Evolutionary conservation across 306 rosid genomes (phyloP), one percentile per base, ranked within the genome.

Genomic region (Citrullus colocynthis): DNA sequence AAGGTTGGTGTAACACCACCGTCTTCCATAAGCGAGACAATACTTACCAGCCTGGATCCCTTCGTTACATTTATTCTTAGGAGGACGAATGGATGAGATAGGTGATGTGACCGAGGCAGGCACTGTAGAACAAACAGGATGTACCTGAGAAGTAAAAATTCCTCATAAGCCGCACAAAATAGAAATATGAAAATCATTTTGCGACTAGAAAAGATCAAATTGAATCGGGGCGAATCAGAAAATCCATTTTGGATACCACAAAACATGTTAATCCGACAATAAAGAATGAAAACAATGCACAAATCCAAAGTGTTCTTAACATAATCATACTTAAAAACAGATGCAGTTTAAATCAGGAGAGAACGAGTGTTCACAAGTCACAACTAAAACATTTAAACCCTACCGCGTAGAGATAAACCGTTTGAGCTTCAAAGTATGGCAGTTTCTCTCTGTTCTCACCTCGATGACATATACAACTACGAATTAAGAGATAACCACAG

Each of bases 11-110:
- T 17, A 16, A 10, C 8, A 41, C 11, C 44, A 60, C 17, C 2
- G 30, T 17, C 54, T 4, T 61, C 64, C 18, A 62, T 44, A 15
- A 80, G 10, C 36, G 36, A 77, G 36, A 84, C 67, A 81, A 62
- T 74, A 89, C 93, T 90, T 81, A 94, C 98, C 95, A 64, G 78
- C 86, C 70, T 82, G 88, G 81, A 60, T 58, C 17, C 87, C 83
- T 48, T 75, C 85, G 79, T 75, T 37, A 75, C 48, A 74, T 77
- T 84, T 87, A 76, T 60, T 83, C 76, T 20, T 78, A 60, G 58
- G 59, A 57, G 89, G 84, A 74, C 77, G 79, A 81, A n/a, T 45
- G 39, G 88, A 75, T 78, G 78, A 86, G 21, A 64, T 73, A 24
- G 87, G 61, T 30, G 78, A 83, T 20, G 60, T 74, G 52, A 56